Base-by-base conservation (phyloP, 2,329 filamentous ascomycete species). In the Aspergillus sp. region DNA sequence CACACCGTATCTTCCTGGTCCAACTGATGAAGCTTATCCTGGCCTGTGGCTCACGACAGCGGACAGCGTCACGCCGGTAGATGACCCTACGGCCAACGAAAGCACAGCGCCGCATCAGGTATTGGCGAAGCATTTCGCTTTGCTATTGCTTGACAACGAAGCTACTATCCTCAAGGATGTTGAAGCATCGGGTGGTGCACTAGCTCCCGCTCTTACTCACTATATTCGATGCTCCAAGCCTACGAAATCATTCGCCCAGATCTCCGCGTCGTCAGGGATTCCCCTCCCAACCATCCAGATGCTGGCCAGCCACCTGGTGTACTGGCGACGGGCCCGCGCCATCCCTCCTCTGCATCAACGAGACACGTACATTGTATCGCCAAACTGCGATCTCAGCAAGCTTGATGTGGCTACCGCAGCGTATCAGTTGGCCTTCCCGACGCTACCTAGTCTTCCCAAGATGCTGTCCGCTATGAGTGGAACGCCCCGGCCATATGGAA, bases 271-370 rank as follows among this genome's bases (percentile, higher is more conserved):
- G 2, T 75, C 75, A 47, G 82, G 86, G 17, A 86, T 97, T 48
- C 85, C 88, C 3, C 79, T 94, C 1, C 80, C 84, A 30, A 89
- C 95, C 60, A 87, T 97, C 57, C 87, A 93, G 57, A 87, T 90
- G 61, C 89, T 95, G 56, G 91, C 92, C 9, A 88, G 90, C 52
- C 94, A 97, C 74, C 87, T 99, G 57, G 91, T 97, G 55, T 95
- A 95, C 74, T 97, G 93, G 92, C 86, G 94, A 20, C 87, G 92
- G 52, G 94, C 93, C 44, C 89, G 95, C 54, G 88, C 93, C 14
- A 93, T 97, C 38, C 89, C 90, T 4, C 94, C 94, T 0, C 82
- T 99, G 5, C 91, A 96, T 65, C 88, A 89, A 41, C 83, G 92
- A 45, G 92, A 97, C 67, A 88, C 87, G 10, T 99, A 97, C 70